Evolutionary conservation across 1,284 basidiomycete genomes (phyloP).

Genomic region (Trametes polyzona): DNA sequence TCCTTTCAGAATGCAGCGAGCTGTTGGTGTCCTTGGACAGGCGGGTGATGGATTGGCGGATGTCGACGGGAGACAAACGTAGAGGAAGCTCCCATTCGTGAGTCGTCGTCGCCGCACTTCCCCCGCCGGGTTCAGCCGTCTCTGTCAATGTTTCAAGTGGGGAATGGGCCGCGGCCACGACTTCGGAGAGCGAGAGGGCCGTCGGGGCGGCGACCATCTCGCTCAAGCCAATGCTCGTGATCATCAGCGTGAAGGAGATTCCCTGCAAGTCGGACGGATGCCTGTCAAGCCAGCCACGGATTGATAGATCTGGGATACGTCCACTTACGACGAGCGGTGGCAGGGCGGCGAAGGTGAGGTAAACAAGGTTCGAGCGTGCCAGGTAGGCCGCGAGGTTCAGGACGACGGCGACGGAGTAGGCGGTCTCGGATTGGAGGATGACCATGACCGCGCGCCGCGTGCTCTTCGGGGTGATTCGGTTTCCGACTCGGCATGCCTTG

Average conservation of each 20-base stretch:
- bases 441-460: background rate
- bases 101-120: too few species aligned
- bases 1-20: too few species aligned
- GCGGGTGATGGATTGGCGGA: too few species aligned
- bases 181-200: too few species aligned
- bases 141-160: too few species aligned
- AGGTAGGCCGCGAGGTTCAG: background rate
- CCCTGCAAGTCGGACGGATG: background rate
- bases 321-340: background rate
- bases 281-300: background rate
- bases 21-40: too few species aligned
- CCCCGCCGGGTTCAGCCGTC: too few species aligned
- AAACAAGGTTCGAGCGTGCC: background rate
- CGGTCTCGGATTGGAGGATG: background rate
- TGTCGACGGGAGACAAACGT: too few species aligned
- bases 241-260: conserved; percentile 3
- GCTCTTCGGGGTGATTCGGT: background rate
- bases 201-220: too few species aligned
- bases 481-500: too few species aligned
- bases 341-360: background rate
- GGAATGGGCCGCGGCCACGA: too few species aligned
- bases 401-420: background rate
- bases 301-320: background rate
- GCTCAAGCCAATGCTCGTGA: background rate
- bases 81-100: too few species aligned